Evolutionary conservation across 352 stramenopile species (phyloP), one percentile per base, ranked within the genome.

Genomic region (Phytopythium chamaehyphon): DNA sequence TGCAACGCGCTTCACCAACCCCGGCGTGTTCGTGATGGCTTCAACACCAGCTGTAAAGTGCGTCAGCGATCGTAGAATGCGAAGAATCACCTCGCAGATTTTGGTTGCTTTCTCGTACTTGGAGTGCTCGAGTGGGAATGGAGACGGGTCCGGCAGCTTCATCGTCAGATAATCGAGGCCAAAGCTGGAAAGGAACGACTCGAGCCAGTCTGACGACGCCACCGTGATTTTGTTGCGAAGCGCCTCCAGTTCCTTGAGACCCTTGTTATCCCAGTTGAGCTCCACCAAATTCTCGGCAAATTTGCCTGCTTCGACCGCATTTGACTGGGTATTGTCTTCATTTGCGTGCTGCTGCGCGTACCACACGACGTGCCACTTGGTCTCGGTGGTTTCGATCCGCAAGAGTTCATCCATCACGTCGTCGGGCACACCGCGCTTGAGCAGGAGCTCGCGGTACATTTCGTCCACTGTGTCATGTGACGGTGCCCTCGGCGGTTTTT

Each of bases 361-460:
- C 80, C 80, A 93, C 2, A 90, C 83, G 0, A 91, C 76, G 50
- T 90, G 76, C 83, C 83, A 93, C 51, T 93, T 93, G n/a, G 82
- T 90, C 40, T 93, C 83, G 2, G 88, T 55, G 40, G 79, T 68
- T 51, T 93, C 83, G 22, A 93, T 93, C 2, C 83, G 83, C 49
- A 91, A 73, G 12, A 93, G 64, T 38, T 93, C 83, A 44, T 93
- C 83, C 72, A 91, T 83, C 0, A 93, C 83, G 46, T 93, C 83
- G 35, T 93, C 83, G 0, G 83, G 83, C 16, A 93, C 83, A 36
- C 77, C 76, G 26, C 83, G 83, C 57, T 91, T 93, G 12, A 81
- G 26, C 33, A 93, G 73, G 45, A 93, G 38, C 3, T 93, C 80
- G 0, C 83, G 66, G 44, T 93, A 93, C 83, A 93, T 93, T 47